Base-by-base conservation (phyloP, 139 green algal genomes). In the Raphidocelis subcapitata region DNA sequence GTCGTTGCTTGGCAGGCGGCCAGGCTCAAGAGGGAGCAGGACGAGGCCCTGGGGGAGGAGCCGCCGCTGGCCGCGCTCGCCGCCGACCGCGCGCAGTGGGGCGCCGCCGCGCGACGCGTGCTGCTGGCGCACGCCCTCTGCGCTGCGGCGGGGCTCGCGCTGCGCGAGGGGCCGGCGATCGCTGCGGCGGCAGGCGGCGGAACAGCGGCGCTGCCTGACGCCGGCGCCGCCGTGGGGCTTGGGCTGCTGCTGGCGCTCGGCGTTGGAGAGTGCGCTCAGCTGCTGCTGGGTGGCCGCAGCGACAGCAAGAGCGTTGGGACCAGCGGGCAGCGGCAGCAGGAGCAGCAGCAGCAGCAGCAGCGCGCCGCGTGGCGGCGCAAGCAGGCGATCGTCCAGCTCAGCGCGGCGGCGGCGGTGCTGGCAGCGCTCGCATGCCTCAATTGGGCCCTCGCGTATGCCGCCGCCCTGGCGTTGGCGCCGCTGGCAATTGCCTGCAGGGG, bases 361-460 rank as follows among this genome's bases (percentile, higher is more conserved):
- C 29, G 14, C 15, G 16, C 26, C 18, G 46, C 33, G 59, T 26
- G 29, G 44, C 41, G 41, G 47, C 41, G 54, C 69, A 67, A 41
- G 5, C 20, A 28, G 26, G 62, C 62, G 8, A 12, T 49, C 12
- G 41, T 49, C 41, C 62, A 51, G 32, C 62, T 24, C 33, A 46
- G 61, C 21, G n/a, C 61, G 37, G 44, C 64, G 12, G 41, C 37
- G 49, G 29, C 16, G 28, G 28, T 26, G 33, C 57, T 86, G 36
- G 78, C 85, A 33, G 77, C 72, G 24, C 52, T 85, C 33, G 75
- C 77, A 0, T 88, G 85, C 60, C 41, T 84, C 47, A 85, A 88
- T 57, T 90, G 85, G 85, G 77, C 82, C 4, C 64, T 85, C 18
- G 74, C 79, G 2, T 70, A 81, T 47, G 73, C 72, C 59, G 55